These are phyloP conservation scores for Helenozyma baotianmanensis DNA, from an alignment of 805 yeast species.

Conservation along the genomic window DNA sequence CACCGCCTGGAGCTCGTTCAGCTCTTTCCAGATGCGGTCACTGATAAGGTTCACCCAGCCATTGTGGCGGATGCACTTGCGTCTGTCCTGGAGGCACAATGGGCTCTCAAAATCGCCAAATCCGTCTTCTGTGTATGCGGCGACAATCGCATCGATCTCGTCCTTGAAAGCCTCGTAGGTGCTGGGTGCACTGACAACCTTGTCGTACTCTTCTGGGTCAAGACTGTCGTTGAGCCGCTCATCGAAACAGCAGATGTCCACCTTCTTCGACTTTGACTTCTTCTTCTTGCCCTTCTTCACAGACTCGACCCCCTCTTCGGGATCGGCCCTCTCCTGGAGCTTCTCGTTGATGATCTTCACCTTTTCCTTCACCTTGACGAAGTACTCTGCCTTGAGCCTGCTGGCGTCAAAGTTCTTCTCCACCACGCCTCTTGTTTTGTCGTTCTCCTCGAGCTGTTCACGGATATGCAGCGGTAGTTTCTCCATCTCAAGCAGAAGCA, in stretches of 20 bases:
- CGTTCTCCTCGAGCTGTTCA: conserved; percentile 14
- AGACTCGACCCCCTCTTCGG: conserved; percentile 7
- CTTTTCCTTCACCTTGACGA: conserved; percentile 31
- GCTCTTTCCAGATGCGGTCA: conserved; percentile 27
- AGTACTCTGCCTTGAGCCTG: conserved; percentile 16
- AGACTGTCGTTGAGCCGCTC: conserved; percentile 13
- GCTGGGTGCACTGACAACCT: background rate
- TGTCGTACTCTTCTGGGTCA: conserved; percentile 1
- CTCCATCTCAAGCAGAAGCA: conserved; percentile 17
- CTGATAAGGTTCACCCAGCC: conserved; percentile 43
- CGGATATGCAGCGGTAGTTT: conserved; percentile 16
- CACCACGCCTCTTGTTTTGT: conserved; percentile 7
- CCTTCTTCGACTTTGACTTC: conserved; percentile 26
- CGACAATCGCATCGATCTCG: conserved; percentile 15
- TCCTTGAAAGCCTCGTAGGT: conserved; percentile 9
- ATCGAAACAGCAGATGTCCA: conserved; percentile 55
- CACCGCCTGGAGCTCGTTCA: conserved; percentile 32
- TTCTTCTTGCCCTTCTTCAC: conserved; percentile 15
- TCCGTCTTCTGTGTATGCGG: conserved; percentile 10
- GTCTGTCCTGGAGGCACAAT: conserved; percentile 49
- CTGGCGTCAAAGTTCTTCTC: conserved; percentile 14
- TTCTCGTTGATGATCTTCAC: conserved; percentile 36
- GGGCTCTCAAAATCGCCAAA: conserved; percentile 9
- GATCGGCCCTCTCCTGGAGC: conserved; percentile 14
- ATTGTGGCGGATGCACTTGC: conserved; percentile 52